Evolutionary conservation across 2,329 filamentous ascomycete species (phyloP).

Genomic region (Sporothrix pseudoabietina): DNA sequence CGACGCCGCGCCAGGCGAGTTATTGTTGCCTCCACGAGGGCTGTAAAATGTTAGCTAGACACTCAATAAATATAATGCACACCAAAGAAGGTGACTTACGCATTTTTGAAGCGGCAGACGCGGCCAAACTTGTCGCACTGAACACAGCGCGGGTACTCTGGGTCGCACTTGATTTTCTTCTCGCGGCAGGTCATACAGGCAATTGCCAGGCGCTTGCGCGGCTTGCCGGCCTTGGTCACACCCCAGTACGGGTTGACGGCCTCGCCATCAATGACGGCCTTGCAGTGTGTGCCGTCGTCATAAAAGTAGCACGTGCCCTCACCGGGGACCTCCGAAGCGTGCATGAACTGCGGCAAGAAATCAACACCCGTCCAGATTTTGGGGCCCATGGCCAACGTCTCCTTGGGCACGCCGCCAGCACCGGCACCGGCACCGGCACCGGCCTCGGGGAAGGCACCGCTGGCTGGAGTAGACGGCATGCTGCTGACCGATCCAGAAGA

Average conservation of each 20-base stretch:
- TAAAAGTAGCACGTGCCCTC: constrained; percentile 85
- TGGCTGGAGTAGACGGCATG: constrained; percentile 8
- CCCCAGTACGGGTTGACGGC: constrained; percentile 90
- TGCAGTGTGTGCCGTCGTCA: constrained; percentile 80
- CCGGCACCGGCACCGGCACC: constrained; percentile 30
- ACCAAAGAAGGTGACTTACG: constrained; percentile 60
- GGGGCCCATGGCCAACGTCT: constrained; percentile 53
- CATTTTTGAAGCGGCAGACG: constrained; percentile 81
- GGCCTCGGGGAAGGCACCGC: constrained; percentile 46
- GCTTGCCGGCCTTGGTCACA: constrained; percentile 90
- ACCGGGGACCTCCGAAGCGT: constrained; percentile 68
- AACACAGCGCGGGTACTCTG: constrained; percentile 80
- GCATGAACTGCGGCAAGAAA: constrained; percentile 66
- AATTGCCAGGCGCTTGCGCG: constrained; percentile 84
- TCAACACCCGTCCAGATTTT: constrained; percentile 71
- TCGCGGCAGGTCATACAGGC: constrained; percentile 92
- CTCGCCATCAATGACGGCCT: constrained; percentile 82
- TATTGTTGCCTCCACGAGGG: constrained; percentile 60
- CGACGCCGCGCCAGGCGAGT: constrained; percentile 56
- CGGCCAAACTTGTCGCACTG: constrained; percentile 92
- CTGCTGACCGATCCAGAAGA: constrained; percentile 1
- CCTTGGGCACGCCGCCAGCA: constrained; percentile 51
- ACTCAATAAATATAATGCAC: constrained; percentile 8
- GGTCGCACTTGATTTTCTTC: constrained; percentile 98
- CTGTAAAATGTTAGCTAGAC: constrained; percentile 40